Evolutionary conservation across 495 filamentous ascomycete genomes (phyloP).

Genomic region (Poronia punctata): DNA sequence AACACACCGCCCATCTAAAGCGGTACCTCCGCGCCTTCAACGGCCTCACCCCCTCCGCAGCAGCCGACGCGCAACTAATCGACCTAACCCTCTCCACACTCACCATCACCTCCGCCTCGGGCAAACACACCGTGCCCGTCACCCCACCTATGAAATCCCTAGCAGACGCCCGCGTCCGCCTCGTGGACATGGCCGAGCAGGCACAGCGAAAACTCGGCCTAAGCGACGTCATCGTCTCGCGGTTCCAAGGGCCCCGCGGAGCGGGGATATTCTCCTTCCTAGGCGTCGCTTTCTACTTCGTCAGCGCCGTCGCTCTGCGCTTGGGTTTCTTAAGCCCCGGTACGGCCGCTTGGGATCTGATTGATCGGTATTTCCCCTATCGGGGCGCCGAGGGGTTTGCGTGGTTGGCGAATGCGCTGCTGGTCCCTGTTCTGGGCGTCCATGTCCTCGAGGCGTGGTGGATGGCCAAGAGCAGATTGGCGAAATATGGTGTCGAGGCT

Average conservation of each 20-base stretch:
- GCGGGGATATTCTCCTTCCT: slow-evolving; percentile 15
- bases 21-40: slow-evolving; percentile 61
- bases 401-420: slow-evolving; percentile 34
- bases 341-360: slow-evolving; percentile 5
- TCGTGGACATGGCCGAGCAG: slow-evolving; percentile 53
- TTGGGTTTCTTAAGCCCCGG: slow-evolving; percentile 10
- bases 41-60: slow-evolving; percentile 38
- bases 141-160: slow-evolving; percentile 51
- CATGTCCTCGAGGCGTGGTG: slow-evolving; percentile 33
- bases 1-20: slow-evolving; percentile 59
- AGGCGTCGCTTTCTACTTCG: slow-evolving; percentile 29
- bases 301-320: slow-evolving; percentile 16
- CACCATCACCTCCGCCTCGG: slow-evolving; percentile 36
- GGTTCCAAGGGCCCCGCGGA: slow-evolving; percentile 21
- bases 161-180: slow-evolving; percentile 53
- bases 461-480: slow-evolving; percentile 27
- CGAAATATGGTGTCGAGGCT: slow-evolving; percentile 23
- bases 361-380: slow-evolving; percentile 19
- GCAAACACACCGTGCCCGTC: slow-evolving; percentile 45
- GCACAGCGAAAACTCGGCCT: slow-evolving; percentile 29
- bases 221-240: slow-evolving; percentile 12
- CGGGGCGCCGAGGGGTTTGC: slow-evolving; percentile 23
- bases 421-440: slow-evolving; percentile 26
- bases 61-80: slow-evolving; percentile 46
- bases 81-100: slow-evolving; percentile 55